Conservation (phyloP, 805 yeast genomes). For the Ogataea polymorpha region DNA sequence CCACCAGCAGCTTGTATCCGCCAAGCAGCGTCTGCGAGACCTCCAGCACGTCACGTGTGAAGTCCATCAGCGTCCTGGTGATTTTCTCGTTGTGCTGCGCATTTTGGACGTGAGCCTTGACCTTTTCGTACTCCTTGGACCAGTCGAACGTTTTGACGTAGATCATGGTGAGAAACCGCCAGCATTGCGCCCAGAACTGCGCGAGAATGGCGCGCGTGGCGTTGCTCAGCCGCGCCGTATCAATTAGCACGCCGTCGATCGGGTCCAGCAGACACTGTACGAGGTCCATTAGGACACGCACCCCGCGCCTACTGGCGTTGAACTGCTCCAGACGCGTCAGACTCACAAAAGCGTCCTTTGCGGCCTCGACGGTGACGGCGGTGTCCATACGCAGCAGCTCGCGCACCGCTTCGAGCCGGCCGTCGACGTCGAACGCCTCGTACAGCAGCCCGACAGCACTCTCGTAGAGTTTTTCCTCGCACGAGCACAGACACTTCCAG, state of each 20-base stretch:
- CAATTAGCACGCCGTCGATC: conserved; percentile 49
- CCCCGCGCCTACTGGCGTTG: conserved; percentile 43
- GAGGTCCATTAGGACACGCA: conserved; percentile 73
- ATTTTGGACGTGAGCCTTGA: conserved; percentile 20
- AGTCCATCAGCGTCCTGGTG: conserved; percentile 43
- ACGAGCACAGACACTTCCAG: conserved; percentile 73
- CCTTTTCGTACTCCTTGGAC: conserved; percentile 47
- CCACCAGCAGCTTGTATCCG: conserved; percentile 51
- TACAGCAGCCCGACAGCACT: conserved; percentile 68
- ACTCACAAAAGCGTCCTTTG: conserved; percentile 26
- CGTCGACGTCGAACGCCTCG: conserved; percentile 76
- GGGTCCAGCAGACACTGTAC: conserved; percentile 63
- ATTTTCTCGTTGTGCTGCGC: conserved; percentile 24
- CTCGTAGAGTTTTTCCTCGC: conserved; percentile 56
- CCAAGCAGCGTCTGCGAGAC: conserved; percentile 66
- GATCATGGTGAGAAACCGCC: conserved; percentile 71
- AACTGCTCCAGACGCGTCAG: conserved; percentile 20
- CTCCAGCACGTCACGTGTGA: conserved; percentile 83
- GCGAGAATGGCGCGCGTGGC: conserved; percentile 27
- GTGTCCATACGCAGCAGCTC: conserved; percentile 47
- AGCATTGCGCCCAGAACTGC: conserved; percentile 63
- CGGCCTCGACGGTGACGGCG: conserved; percentile 44
- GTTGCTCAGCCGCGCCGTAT: conserved; percentile 8
- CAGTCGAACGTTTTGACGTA: conserved; percentile 67
- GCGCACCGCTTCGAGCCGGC: conserved; percentile 72